Evolutionary conservation across 2,329 filamentous ascomycete species (phyloP).

Genomic region (Ophiosphaerella narmari): DNA sequence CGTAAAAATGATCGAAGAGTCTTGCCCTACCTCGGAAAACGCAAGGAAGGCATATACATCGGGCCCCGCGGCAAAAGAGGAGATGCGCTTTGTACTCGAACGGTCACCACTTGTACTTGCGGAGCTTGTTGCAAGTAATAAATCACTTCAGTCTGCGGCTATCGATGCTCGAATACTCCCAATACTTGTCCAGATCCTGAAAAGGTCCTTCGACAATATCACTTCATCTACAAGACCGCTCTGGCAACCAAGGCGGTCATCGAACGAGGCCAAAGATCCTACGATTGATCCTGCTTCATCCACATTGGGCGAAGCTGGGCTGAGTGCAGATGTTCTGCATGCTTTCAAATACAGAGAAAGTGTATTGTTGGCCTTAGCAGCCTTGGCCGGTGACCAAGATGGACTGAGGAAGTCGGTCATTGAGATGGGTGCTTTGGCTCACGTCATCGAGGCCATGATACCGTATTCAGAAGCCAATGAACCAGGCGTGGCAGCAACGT

Average conservation of each 20-base stretch:
- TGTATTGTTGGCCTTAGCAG: slow-evolving; percentile 77
- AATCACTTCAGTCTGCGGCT: slow-evolving; percentile 79
- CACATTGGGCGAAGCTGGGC: slow-evolving; percentile 36
- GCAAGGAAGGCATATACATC: slow-evolving; percentile 24
- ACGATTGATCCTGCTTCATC: slow-evolving; percentile 39
- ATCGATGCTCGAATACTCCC: slow-evolving; percentile 70
- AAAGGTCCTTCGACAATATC: slow-evolving; percentile 67
- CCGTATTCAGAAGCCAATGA: slow-evolving; percentile 55
- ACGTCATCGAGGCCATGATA: slow-evolving; percentile 81
- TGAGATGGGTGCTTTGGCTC: slow-evolving; percentile 77
- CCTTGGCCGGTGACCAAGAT: slow-evolving; percentile 80
- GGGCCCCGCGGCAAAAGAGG: slow-evolving; percentile 54
- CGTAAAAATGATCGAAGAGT: slow-evolving; percentile 54
- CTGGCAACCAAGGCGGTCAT: slow-evolving; percentile 55
- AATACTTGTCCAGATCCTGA: slow-evolving; percentile 66
- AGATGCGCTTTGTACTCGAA: slow-evolving; percentile 37
- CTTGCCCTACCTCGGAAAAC: slow-evolving; percentile 29
- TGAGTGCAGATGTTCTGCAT: slow-evolving; percentile 63
- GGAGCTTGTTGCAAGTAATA: slow-evolving; percentile 76
- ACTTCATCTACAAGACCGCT: slow-evolving; percentile 55
- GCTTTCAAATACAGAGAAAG: slow-evolving; percentile 77
- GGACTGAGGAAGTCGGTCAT: slow-evolving; percentile 82
- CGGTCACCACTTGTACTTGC: slow-evolving; percentile 77
- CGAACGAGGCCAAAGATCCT: slow-evolving; percentile 29
- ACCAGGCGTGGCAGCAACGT: slow-evolving; percentile 35